A percentile compares a stretch with the other conserved stretches of the same genome.
phyloP scores from a whole-genome alignment of 768 basidiomycete genomes.

The Cubamyces sp. region DNA sequence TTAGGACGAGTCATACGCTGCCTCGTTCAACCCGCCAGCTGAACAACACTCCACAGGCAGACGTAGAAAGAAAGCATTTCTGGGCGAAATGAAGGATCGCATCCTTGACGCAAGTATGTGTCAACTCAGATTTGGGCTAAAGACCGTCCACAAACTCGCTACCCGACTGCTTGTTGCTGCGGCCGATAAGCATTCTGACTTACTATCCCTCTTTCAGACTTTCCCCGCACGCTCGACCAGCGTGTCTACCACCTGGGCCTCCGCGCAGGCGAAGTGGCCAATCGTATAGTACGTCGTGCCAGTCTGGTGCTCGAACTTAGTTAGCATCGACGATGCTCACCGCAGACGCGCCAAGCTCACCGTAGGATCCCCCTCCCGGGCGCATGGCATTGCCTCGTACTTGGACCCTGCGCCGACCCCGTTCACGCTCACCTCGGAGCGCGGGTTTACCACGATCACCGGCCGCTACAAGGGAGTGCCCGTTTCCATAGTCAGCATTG shows the following conservation, averaged over 20 bases:
- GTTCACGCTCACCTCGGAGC: constrained; percentile 69
- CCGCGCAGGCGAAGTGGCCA: constrained; percentile 76
- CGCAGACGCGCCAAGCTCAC: constrained; percentile 53
- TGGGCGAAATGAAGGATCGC: constrained; percentile 14
- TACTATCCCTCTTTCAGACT: constrained; percentile 51
- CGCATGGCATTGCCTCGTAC: constrained; percentile 56
- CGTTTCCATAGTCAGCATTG: constrained; percentile 76
- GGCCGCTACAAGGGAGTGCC: constrained; percentile 53
- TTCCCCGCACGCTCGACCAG: constrained; percentile 71
- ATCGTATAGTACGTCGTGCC: constrained; percentile 62
- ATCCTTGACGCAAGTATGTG: constrained; percentile 26
- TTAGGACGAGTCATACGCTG: constrained; percentile 4
- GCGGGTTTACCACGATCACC: constrained; percentile 63
- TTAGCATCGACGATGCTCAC: constrained; percentile 11
- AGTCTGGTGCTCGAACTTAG: constrained; percentile 1
- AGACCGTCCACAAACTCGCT: too few relatives aligned
- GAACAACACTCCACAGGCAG: background rate
- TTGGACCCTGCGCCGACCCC: constrained; percentile 63
- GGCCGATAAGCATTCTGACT: constrained; percentile 16
- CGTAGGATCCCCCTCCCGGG: constrained; percentile 74
- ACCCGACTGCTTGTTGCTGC: background rate
- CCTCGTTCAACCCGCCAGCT: constrained; percentile 7
- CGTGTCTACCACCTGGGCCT: constrained; percentile 83
- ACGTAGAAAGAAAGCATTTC: background rate
- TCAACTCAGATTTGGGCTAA: background rate